phyloP scores from a whole-genome alignment of 371 early-diverging fungal species.

The Mortierella sp. region DNA sequence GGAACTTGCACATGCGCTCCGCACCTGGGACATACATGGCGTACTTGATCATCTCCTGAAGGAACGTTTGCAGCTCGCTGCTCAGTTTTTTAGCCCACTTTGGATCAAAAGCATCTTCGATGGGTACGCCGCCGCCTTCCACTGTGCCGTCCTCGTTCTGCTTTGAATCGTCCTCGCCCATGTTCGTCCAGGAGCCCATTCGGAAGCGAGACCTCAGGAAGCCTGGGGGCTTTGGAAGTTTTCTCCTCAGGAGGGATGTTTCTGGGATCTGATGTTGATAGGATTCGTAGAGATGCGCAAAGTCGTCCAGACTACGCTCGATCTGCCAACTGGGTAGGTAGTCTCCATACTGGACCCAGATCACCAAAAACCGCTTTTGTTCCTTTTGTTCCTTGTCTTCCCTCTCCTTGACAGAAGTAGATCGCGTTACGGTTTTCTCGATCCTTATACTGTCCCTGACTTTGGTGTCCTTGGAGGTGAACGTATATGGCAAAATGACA shows the following conservation, averaged over 20 bases:
- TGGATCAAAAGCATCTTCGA: conserved; percentile 30
- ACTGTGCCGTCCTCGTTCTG: neutral
- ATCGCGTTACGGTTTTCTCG: conserved; percentile 11
- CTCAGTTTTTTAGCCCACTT: conserved; percentile 41
- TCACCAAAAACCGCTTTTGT: conserved; percentile 47
- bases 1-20: conserved; percentile 53
- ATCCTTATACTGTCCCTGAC: conserved; percentile 20
- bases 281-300: conserved; percentile 45
- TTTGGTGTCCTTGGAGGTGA: conserved; percentile 46
- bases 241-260: conserved; percentile 21
- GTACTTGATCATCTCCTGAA: conserved; percentile 52
- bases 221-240: conserved; percentile 47
- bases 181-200: conserved; percentile 9
- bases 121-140: neutral
- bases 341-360: conserved; percentile 53
- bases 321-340: conserved; percentile 47
- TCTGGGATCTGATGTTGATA: conserved; percentile 49
- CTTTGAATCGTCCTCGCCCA: conserved; percentile 1
- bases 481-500: conserved; percentile 48
- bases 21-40: conserved; percentile 53
- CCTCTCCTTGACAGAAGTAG: conserved; percentile 27
- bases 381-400: conserved; percentile 50
- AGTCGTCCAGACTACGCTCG: conserved; percentile 53
- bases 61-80: conserved; percentile 45
- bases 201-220: conserved; percentile 40